Evolutionary conservation across 306 rosid species (phyloP).

Genomic region (Ormosia semicastrata): DNA sequence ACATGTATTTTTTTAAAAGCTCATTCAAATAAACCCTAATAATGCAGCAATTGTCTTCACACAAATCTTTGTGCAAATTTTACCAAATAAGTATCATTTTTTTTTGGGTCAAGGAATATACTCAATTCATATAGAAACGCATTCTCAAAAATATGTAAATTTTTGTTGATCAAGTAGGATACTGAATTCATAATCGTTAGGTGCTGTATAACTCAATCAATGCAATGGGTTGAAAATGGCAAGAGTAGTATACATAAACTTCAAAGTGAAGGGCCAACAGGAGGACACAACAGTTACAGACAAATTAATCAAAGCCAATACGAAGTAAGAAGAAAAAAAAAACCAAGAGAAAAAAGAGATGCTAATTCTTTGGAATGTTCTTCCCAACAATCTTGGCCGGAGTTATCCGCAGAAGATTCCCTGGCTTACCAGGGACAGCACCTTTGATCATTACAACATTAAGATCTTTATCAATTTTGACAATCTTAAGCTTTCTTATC

Average conservation of each 20-base stretch:
- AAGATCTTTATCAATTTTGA: conserved; percentile 82
- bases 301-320: background rate
- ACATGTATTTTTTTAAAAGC: too few relatives aligned
- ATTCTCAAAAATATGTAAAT: background rate
- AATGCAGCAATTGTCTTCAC: too few relatives aligned
- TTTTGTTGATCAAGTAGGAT: background rate
- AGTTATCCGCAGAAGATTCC: conserved; percentile 83
- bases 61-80: too few relatives aligned
- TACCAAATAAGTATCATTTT: too few relatives aligned
- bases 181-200: background rate
- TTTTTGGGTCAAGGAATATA: too few relatives aligned
- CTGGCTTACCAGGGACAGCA: conserved; percentile 95
- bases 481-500: conserved; percentile 92
- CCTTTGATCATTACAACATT: conserved; percentile 92
- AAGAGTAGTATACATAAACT: conserved; percentile 1
- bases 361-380: conserved; percentile 84
- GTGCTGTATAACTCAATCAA: background rate
- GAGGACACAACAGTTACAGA: background rate
- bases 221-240: background rate
- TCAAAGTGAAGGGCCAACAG: background rate
- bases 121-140: background rate
- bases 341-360: background rate
- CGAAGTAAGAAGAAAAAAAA: background rate
- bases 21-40: too few relatives aligned
- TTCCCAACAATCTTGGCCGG: conserved; percentile 96